A percentile compares a stretch with the other conserved stretches of the same genome.
Conservation (phyloP, 139 green algal species). For the Chlamydomonas incerta region DNA sequence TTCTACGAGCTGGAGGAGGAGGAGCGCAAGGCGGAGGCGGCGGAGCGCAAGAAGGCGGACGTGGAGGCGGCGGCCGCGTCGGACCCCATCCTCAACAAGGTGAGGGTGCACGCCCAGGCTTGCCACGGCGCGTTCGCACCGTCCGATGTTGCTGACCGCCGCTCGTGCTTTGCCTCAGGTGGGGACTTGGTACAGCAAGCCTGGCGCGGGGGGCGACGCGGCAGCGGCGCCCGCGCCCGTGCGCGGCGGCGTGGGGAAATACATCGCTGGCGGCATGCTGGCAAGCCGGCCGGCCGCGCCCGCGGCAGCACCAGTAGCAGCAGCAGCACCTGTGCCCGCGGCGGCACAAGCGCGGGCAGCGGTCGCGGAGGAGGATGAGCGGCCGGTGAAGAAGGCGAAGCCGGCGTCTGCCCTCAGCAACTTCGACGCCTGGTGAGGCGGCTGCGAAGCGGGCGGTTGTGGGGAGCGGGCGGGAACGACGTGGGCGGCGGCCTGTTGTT, state of each 20-base stretch:
- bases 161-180: conserved; percentile 14
- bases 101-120: neutral
- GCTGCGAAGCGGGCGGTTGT: too few species aligned
- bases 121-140: neutral
- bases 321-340: neutral
- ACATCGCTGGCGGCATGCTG: conserved; percentile 50
- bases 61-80: conserved; percentile 22
- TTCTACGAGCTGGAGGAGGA: conserved; percentile 89
- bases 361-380: neutral
- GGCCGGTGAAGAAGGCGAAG: conserved; percentile 71
- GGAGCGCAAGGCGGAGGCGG: conserved; percentile 67
- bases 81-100: conserved; percentile 23
- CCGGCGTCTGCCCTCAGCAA: conserved; percentile 60
- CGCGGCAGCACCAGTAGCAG: neutral
- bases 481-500: too few species aligned
- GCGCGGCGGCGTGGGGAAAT: conserved; percentile 73
- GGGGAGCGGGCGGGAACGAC: too few species aligned
- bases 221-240: neutral
- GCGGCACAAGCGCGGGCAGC: neutral
- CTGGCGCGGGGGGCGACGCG: neutral
- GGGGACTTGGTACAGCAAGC: conserved; percentile 65
- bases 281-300: neutral
- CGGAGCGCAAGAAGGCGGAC: conserved; percentile 41
- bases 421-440: conserved; percentile 79
- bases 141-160: too few species aligned